Evolutionary conservation across 2,329 filamentous ascomycete genomes (phyloP), one percentile per base, ranked within the genome.

Genomic region (Claviceps arundinis): DNA sequence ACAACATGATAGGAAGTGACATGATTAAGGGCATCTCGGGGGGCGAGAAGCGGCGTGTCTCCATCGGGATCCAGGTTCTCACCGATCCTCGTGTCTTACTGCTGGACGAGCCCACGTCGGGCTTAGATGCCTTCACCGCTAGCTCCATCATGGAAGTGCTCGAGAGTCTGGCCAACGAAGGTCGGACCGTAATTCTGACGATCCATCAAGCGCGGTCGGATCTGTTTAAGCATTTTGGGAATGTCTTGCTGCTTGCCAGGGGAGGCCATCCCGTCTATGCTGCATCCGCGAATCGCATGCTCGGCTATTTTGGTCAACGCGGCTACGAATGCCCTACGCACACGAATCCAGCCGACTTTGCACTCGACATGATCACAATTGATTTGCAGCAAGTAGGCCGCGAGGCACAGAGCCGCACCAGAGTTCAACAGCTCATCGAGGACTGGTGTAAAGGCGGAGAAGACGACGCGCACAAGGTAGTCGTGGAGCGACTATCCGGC

Each of bases 201-300:
- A 87, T 89, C 38, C 86, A 89, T 53, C 86, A 89, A 63, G 82
- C 85, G 1, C 78, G 85, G 2, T 87, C 84, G 0, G 83, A 89
- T 56, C 66, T 89, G 0, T 89, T 89, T 60, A 70, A 71, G 19
- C 77, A 82, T 55, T 89, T 89, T 60, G 84, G 84, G 1, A 86
- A 83, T 52, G 73, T 89, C 0, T 67, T 89, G 1, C 75, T 89
- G 1, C 73, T 89, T 1, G 83, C 86, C 0, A 73, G 84, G 16
- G 85, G 85, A 0, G 86, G 86, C 0, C 74, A 75, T 24, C 76
- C 82, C 0, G 81, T 84, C 0, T 89, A 86, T 58, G 76, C 83
- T 1, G 86, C 85, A 0, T 68, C 74, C 2, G 82, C 80, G 0
- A 66, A 62, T 5, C 69, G 76, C 1, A 87, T 89, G 82, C 69